A percentile compares a stretch with the other conserved stretches of the same genome.
Evolutionary conservation across 345 rosid genomes (phyloP).

Genomic region (Populus davidiana): DNA sequence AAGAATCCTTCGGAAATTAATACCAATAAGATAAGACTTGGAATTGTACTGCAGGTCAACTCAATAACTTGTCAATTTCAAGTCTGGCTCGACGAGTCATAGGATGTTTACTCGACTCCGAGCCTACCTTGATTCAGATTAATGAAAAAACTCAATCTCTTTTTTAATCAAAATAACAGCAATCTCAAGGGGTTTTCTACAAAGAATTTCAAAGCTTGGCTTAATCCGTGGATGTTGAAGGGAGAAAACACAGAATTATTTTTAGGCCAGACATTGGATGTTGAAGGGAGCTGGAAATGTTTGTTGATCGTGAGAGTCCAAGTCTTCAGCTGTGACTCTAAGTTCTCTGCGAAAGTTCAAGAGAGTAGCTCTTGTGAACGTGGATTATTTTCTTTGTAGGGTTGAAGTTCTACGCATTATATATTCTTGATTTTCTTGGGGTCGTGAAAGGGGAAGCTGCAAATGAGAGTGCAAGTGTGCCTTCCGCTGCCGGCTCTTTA

Average conservation of each 20-base stretch:
- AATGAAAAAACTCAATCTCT: too few species aligned
- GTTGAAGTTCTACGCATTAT: too few species aligned
- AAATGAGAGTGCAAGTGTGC: constrained; percentile 56
- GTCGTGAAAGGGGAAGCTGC: constrained; percentile 19
- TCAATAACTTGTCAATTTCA: too few species aligned
- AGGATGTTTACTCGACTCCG: too few species aligned
- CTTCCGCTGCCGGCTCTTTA: constrained; percentile 68
- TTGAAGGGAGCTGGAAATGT: constrained; percentile 17
- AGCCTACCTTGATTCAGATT: too few species aligned
- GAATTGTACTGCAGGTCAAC: too few species aligned
- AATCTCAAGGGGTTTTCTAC: too few species aligned
- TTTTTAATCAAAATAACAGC: too few species aligned
- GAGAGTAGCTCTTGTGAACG: constrained; percentile 10
- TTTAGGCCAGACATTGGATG: background rate
- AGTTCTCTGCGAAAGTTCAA: constrained; percentile 10
- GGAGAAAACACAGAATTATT: background rate
- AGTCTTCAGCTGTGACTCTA: constrained; percentile 8
- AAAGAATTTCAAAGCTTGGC: too few species aligned
- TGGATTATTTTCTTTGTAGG: background rate
- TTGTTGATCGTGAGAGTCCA: background rate
- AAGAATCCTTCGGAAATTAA: background rate
- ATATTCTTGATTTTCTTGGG: constrained; percentile 12
- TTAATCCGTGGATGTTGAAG: too few species aligned
- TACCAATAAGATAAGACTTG: background rate
- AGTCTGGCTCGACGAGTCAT: too few species aligned